These are phyloP conservation scores for Metschnikowia bowlesiae DNA, from an alignment of 805 yeast genomes.

Conservation along the genomic window DNA sequence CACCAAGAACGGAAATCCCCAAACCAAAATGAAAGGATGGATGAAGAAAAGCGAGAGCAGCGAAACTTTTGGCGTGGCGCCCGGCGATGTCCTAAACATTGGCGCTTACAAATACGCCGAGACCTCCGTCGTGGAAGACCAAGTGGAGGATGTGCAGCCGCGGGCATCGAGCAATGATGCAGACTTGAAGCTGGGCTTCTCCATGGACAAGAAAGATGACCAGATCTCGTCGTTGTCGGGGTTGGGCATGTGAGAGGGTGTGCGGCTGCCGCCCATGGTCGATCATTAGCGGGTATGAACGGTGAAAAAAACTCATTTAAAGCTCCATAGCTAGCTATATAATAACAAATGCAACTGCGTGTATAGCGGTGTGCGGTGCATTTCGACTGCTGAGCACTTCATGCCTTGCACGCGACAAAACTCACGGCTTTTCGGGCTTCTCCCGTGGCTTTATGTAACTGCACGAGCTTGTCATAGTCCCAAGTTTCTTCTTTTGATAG, in stretches of 20 bases:
- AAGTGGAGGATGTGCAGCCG: constrained; percentile 21
- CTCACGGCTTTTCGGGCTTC: constrained; percentile 59
- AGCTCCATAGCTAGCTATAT: constrained; percentile 2
- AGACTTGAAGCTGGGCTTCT: constrained; percentile 22
- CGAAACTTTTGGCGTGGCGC: constrained; percentile 6
- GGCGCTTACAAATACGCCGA: constrained; percentile 30
- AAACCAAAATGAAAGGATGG: constrained; percentile 36
- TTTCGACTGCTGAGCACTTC: not conserved
- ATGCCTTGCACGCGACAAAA: constrained; percentile 37
- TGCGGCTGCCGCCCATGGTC: not conserved
- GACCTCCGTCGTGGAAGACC: constrained; percentile 44
- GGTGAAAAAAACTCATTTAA: not conserved
- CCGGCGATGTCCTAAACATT: constrained; percentile 43
- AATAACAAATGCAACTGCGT: not conserved
- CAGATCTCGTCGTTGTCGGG: constrained; percentile 21
- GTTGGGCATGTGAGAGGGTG: constrained; percentile 15
- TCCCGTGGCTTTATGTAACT: constrained; percentile 43
- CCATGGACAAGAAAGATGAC: constrained; percentile 23
- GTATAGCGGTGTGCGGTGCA: not conserved
- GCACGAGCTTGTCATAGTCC: constrained; percentile 48
- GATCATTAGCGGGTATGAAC: not conserved
- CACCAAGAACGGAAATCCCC: constrained; percentile 5
- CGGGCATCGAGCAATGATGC: constrained; percentile 13
- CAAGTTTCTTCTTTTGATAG: constrained; percentile 42
- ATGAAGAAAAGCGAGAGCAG: constrained; percentile 20